Base-by-base conservation (phyloP, 768 basidiomycete genomes). In the Clathrus columnatus region DNA sequence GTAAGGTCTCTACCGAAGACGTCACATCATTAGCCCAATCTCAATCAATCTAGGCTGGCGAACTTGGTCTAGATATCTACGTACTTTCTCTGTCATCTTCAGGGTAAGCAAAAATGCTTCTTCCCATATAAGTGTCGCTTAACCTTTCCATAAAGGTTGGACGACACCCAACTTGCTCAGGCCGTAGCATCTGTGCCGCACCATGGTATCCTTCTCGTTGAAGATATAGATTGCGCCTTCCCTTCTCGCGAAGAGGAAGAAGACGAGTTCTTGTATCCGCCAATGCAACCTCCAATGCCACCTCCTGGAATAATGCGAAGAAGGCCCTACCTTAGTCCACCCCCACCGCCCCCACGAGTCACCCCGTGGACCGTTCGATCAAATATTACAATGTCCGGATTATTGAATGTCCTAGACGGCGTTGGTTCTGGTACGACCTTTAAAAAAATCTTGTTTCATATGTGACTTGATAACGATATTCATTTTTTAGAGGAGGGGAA, bases 201-300 rank as follows among this genome's bases (percentile, higher is more conserved):
- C 56, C 65, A 74, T 28, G 74, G 75, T 18, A 81, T 83, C 29
- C 69, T 81, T 46, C 69, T 82, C 7, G 76, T 82, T 48, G 80
- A 82, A 62, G 80, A 83, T 59, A 81, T 82, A 45, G 81, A 83
- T 57, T 80, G 79, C 59, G 79, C 79, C 0, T 81, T 83, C 64
- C 69, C 75, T 1, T 72, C 75, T 1, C 71, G 75, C 5, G 74
- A 74, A 17, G 75, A 77, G 2, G 66, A 67, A 1, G 70, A 72
- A 5, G 57, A 61, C 29, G 59, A 59, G 17, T 57, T n/a, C 41
- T 18, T 1, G 17, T 24, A 20, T 24, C 17, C 30, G 48, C 11
- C 54, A 57, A 2, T 36, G 27, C 6, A 41, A 42, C 58, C 60
- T 46, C 57, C 56, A 36, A 59, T 44, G 29, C 58, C 53, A 48